Evolutionary conservation across 2,329 filamentous ascomycete species (phyloP).

Genomic region (Parascedosporium putredinis): DNA sequence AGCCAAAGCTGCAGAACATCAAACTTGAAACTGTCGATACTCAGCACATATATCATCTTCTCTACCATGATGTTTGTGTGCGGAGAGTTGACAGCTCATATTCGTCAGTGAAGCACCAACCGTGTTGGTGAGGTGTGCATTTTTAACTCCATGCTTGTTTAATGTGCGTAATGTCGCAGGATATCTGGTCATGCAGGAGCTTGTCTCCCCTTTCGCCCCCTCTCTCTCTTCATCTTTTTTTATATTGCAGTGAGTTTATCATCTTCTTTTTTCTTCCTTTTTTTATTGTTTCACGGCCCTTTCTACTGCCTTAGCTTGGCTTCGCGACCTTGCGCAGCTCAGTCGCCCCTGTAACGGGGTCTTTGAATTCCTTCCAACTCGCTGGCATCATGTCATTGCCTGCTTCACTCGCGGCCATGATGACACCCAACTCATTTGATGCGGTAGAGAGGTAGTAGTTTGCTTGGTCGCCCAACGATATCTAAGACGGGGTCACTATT

Average conservation of each 20-base stretch:
- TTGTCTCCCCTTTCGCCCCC: too few relatives aligned
- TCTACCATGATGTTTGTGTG: too few relatives aligned
- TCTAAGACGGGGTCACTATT: conserved; percentile 31
- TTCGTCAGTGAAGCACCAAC: too few relatives aligned
- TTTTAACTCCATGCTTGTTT: too few relatives aligned
- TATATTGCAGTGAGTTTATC: too few relatives aligned
- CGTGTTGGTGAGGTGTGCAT: too few relatives aligned
- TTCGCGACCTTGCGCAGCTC: conserved; percentile 91
- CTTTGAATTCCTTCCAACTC: conserved; percentile 90
- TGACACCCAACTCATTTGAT: conserved; percentile 81
- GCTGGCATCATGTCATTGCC: conserved; percentile 88
- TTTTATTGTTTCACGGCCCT: too few relatives aligned
- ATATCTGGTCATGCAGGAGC: too few relatives aligned
- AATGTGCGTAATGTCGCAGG: too few relatives aligned
- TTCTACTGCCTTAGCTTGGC: conserved; percentile 51
- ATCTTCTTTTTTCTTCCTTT: not conserved
- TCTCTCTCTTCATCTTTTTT: not conserved
- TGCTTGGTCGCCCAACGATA: conserved; percentile 83
- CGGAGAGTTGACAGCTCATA: too few relatives aligned
- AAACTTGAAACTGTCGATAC: not conserved
- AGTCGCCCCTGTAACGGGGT: conserved; percentile 63
- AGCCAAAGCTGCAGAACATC: not conserved
- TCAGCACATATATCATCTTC: too few relatives aligned
- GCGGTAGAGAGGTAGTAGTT: conserved; percentile 95
- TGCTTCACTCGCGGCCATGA: conserved; percentile 80